A percentile compares a stretch with the other conserved stretches of the same genome.
phyloP scores from a whole-genome alignment of 768 basidiomycete genomes.

The Tricholoma matsutake region DNA sequence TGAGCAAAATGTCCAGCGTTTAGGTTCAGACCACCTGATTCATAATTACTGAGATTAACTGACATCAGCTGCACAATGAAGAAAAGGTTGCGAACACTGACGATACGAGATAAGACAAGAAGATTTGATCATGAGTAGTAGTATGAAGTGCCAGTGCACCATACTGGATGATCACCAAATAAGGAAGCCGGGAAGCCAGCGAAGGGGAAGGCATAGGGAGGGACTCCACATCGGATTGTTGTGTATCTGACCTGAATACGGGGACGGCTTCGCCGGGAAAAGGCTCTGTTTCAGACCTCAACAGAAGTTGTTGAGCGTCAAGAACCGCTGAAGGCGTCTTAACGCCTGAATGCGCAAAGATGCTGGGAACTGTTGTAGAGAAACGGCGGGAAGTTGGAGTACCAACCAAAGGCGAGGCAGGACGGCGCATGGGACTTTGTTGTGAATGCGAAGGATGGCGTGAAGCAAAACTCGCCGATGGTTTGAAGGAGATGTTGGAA shows the following conservation, averaged over 20 bases:
- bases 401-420: constrained; percentile 32
- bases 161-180: constrained; percentile 87
- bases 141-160: constrained; percentile 85
- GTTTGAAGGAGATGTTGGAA: constrained; percentile 25
- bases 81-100: constrained; percentile 34
- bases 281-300: constrained; percentile 37
- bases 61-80: constrained; percentile 5
- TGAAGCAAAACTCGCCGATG: constrained; percentile 23
- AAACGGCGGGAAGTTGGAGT: constrained; percentile 47
- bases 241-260: constrained; percentile 38
- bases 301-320: constrained; percentile 65
- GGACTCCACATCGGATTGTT: constrained; percentile 36
- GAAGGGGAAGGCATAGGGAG: constrained; percentile 57
- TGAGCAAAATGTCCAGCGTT: constrained; percentile 91
- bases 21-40: constrained; percentile 85
- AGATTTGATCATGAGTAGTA: constrained; percentile 87
- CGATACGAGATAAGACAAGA: constrained; percentile 90
- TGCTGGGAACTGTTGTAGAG: constrained; percentile 62
- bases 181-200: constrained; percentile 70
- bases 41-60: constrained; percentile 56
- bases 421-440: constrained; percentile 25
- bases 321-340: constrained; percentile 72
- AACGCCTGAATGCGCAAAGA: constrained; percentile 84
- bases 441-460: constrained; percentile 33
- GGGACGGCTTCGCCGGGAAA: constrained; percentile 41